These are phyloP conservation scores for Cercis canadensis DNA, from an alignment of 306 rosid species.

Conservation along the genomic window DNA sequence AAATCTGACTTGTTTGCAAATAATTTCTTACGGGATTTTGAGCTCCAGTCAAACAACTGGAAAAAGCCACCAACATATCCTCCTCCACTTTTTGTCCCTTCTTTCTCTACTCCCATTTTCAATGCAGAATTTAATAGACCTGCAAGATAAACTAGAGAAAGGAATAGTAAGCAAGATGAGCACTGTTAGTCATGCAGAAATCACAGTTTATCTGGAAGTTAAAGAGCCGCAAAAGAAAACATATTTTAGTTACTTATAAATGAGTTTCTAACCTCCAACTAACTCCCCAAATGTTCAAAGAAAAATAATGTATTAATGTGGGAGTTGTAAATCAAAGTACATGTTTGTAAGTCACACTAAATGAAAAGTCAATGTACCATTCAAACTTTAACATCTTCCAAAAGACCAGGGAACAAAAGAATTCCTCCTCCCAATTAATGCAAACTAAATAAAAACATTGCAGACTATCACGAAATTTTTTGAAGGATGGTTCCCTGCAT, in stretches of 20 bases:
- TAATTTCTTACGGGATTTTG: conserved; percentile 86
- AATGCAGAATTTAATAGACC: conserved; percentile 42
- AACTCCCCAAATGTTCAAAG: not conserved
- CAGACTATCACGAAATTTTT: conserved; percentile 1
- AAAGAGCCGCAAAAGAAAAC: conserved; percentile 15
- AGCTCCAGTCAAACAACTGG: conserved; percentile 89
- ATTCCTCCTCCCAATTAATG: not conserved
- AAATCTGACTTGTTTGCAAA: conserved; percentile 69
- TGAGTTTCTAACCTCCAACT: not conserved
- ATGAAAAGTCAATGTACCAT: not conserved
- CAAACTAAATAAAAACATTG: conserved; percentile 24
- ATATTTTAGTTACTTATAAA: not conserved
- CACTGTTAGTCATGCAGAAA: conserved; percentile 28
- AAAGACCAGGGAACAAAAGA: no score
- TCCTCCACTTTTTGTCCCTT: conserved; percentile 65
- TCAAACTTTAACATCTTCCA: not conserved
- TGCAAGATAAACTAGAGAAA: conserved; percentile 38
- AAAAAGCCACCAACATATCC: conserved; percentile 82
- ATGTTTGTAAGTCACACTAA: not conserved
- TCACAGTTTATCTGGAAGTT: conserved; percentile 36
- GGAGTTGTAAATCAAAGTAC: no score
- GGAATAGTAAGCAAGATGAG: conserved; percentile 24
- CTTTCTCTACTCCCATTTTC: conserved; percentile 84
- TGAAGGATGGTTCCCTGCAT: not conserved
- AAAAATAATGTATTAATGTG: not conserved